Evolutionary conservation across 192 early-diverging fungal genomes (phyloP).

Genomic region (Coemansia sp.): DNA sequence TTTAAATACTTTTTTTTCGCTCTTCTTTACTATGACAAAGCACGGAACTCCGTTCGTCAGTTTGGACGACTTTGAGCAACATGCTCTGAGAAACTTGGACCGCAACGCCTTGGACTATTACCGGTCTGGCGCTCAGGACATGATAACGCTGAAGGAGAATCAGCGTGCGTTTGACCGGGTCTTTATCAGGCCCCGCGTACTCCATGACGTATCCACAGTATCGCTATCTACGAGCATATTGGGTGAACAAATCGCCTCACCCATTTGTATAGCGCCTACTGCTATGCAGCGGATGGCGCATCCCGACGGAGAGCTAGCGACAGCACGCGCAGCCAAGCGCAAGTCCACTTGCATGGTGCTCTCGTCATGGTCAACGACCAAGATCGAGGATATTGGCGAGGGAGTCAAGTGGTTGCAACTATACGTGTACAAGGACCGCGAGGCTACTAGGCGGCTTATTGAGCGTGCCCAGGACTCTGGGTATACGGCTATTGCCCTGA

Average conservation of each 20-base stretch:
- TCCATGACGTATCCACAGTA: conserved; percentile 71
- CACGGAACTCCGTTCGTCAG: conserved; percentile 16
- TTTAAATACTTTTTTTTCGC: background rate
- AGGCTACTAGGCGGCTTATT: conserved; percentile 64
- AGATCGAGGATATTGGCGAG: conserved; percentile 66
- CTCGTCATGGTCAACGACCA: conserved; percentile 67
- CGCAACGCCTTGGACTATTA: conserved; percentile 60
- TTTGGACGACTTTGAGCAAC: conserved; percentile 55
- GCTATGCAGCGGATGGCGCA: conserved; percentile 78
- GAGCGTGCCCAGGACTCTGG: conserved; percentile 73
- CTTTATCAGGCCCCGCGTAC: conserved; percentile 64
- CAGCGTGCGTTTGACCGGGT: conserved; percentile 53
- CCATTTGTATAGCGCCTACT: conserved; percentile 80
- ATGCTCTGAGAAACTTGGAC: conserved; percentile 34
- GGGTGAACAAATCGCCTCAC: conserved; percentile 59
- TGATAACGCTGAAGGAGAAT: conserved; percentile 56
- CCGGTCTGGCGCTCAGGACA: conserved; percentile 59
- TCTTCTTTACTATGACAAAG: background rate
- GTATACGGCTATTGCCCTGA: conserved; percentile 66
- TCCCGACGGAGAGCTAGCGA: conserved; percentile 68
- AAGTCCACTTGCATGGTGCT: conserved; percentile 57
- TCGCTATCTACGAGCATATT: conserved; percentile 64
- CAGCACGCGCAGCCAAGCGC: conserved; percentile 56
- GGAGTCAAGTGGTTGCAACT: conserved; percentile 70
- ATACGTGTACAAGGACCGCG: conserved; percentile 80